Evolutionary conservation across 2,329 filamentous ascomycete species (phyloP).

Genomic region (Tolypocladium nubicola): DNA sequence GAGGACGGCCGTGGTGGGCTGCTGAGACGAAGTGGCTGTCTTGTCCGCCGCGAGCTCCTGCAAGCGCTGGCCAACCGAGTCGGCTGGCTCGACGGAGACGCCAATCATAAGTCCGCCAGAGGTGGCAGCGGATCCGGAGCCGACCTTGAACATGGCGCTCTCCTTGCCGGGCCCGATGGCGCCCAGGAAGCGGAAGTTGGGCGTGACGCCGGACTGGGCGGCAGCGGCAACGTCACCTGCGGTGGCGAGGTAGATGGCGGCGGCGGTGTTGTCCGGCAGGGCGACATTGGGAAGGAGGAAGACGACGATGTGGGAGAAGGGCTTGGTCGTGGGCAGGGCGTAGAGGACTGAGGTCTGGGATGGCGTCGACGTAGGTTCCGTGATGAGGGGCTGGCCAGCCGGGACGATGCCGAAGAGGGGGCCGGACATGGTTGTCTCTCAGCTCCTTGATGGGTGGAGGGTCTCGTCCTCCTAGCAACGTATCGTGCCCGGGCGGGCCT

Average conservation of each 20-base stretch:
- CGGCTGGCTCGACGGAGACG: slow-evolving; percentile 68
- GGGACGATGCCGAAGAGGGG: slow-evolving; percentile 51
- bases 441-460: background rate
- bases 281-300: slow-evolving; percentile 73
- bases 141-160: slow-evolving; percentile 80
- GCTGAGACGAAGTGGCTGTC: slow-evolving; percentile 8
- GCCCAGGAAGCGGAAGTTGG: slow-evolving; percentile 74
- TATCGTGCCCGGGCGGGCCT: background rate
- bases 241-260: slow-evolving; percentile 77
- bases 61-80: slow-evolving; percentile 60
- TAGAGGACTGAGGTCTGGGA: slow-evolving; percentile 47
- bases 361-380: slow-evolving; percentile 39
- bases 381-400: slow-evolving; percentile 47
- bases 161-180: slow-evolving; percentile 85
- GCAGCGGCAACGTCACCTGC: slow-evolving; percentile 26
- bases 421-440: slow-evolving; percentile 23
- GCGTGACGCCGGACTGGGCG: slow-evolving; percentile 27
- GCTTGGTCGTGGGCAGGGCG: slow-evolving; percentile 31
- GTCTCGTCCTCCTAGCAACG: background rate
- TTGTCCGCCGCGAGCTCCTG: slow-evolving; percentile 39
- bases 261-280: slow-evolving; percentile 67
- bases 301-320: slow-evolving; percentile 76
- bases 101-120: slow-evolving; percentile 59
- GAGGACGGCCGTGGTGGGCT: slow-evolving; percentile 61
- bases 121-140: slow-evolving; percentile 15